A percentile compares a stretch with the other conserved stretches of the same genome.
Conservation (phyloP, 345 rosid genomes). For the Angophora floribunda region DNA sequence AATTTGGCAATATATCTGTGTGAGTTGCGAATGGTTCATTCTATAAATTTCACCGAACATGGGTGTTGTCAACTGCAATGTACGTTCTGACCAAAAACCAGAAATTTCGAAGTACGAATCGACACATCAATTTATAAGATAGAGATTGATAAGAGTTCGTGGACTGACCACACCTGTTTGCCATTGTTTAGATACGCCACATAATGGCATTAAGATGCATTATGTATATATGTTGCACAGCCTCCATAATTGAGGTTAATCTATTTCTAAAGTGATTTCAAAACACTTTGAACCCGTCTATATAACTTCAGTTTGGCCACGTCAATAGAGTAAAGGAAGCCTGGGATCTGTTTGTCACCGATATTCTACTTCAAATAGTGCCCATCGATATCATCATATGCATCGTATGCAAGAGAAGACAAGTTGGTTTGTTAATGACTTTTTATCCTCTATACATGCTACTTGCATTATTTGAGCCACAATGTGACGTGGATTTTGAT, state of each 20-base stretch:
- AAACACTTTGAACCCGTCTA: neutral
- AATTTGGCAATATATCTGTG: neutral
- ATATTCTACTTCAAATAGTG: neutral
- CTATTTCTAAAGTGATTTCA: neutral
- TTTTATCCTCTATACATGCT: neutral
- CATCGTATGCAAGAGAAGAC: neutral
- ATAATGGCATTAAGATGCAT: neutral
- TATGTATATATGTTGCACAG: neutral
- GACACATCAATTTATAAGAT: neutral
- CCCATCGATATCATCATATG: neutral
- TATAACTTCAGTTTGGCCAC: neutral
- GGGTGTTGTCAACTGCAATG: fast-evolving
- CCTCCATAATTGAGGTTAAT: neutral
- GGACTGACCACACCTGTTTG: neutral
- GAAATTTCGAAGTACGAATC: neutral
- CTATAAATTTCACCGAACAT: neutral
- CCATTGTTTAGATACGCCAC: neutral
- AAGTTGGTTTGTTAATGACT: neutral
- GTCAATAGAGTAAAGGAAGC: neutral
- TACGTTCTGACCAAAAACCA: neutral
- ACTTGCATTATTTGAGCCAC: neutral
- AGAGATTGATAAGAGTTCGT: neutral
- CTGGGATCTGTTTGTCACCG: neutral
- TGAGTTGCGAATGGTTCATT: neutral
- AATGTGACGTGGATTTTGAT: neutral